Evolutionary conservation across 2,329 filamentous ascomycete species (phyloP).

Genomic region (Phyllosticta citrichinensis): DNA sequence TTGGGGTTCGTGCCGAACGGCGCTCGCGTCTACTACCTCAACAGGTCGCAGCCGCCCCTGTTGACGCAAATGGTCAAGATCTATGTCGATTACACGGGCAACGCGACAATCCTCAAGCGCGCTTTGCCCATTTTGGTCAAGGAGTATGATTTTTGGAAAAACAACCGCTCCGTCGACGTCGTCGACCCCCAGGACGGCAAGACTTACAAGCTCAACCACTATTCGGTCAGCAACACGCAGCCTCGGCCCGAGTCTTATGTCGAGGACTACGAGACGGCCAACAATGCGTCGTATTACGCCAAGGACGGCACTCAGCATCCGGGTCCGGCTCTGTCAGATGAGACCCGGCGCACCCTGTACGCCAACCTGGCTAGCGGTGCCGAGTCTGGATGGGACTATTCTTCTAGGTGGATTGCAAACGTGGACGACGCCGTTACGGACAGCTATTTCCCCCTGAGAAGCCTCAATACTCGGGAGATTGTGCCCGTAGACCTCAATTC

Average conservation of each 20-base stretch:
- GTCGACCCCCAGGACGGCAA: conserved; percentile 34
- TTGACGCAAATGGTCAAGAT: conserved; percentile 55
- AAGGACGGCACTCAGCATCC: conserved; percentile 50
- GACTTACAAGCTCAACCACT: conserved; percentile 49
- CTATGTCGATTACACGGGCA: conserved; percentile 56
- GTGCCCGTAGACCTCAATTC: conserved; percentile 59
- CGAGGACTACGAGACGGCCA: conserved; percentile 57
- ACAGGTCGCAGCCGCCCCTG: conserved; percentile 57
- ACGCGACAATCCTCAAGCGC: conserved; percentile 49
- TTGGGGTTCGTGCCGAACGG: conserved; percentile 61
- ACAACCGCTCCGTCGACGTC: conserved; percentile 49
- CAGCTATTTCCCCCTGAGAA: conserved; percentile 55
- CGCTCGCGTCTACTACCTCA: conserved; percentile 57
- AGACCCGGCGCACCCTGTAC: conserved; percentile 46
- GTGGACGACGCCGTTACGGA: conserved; percentile 50
- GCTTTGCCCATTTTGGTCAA: conserved; percentile 53
- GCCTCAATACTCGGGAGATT: conserved; percentile 48
- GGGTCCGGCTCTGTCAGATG: conserved; percentile 41
- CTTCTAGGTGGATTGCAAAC: conserved; percentile 46
- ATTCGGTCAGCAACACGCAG: conserved; percentile 53
- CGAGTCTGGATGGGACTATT: conserved; percentile 58
- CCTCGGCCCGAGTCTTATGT: conserved; percentile 58
- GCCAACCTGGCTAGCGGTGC: conserved; percentile 53
- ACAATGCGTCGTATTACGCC: conserved; percentile 53
- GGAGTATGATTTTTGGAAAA: conserved; percentile 54